Evolutionary conservation across 371 early-diverging fungal species (phyloP).

Genomic region (Mucor mucedo): DNA sequence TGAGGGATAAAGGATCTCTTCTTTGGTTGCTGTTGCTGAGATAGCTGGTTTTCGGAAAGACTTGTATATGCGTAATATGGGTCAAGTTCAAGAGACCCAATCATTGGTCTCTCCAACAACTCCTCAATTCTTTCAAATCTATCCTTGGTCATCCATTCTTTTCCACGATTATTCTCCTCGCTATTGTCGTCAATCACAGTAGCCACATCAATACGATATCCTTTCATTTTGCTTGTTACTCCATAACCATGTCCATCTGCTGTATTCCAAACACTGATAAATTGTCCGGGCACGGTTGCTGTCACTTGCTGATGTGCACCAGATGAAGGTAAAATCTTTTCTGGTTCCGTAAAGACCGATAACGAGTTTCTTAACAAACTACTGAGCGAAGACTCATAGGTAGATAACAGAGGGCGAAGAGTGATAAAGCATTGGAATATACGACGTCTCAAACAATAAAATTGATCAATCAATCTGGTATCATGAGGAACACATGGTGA

Average conservation of each 20-base stretch:
- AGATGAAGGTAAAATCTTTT: conserved; percentile 55
- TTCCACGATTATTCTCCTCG: conserved; percentile 43
- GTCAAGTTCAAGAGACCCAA: conserved; percentile 68
- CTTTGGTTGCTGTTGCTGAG: conserved; percentile 2
- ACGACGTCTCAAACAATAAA: conserved; percentile 65
- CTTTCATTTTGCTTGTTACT: conserved; percentile 66
- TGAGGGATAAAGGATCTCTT: conserved; percentile 30
- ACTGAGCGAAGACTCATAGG: conserved; percentile 69
- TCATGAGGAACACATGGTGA: conserved; percentile 50
- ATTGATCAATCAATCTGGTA: conserved; percentile 63
- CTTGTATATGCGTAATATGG: conserved; percentile 62
- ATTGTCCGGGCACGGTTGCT: conserved; percentile 61
- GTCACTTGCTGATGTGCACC: conserved; percentile 58
- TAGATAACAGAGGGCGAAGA: conserved; percentile 63
- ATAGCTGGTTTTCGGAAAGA: conserved; percentile 22
- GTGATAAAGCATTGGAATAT: conserved; percentile 78
- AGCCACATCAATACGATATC: conserved; percentile 57
- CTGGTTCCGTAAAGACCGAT: conserved; percentile 62
- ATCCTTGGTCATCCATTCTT: conserved; percentile 65
- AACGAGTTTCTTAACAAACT: conserved; percentile 61
- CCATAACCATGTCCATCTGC: conserved; percentile 69
- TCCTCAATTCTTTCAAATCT: conserved; percentile 62
- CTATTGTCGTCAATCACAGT: conserved; percentile 39
- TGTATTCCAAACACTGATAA: conserved; percentile 61
- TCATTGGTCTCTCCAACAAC: conserved; percentile 62